These are phyloP conservation scores for Pseudonectria foliicola DNA, from an alignment of 2,329 filamentous ascomycete genomes.

Conservation along the genomic window DNA sequence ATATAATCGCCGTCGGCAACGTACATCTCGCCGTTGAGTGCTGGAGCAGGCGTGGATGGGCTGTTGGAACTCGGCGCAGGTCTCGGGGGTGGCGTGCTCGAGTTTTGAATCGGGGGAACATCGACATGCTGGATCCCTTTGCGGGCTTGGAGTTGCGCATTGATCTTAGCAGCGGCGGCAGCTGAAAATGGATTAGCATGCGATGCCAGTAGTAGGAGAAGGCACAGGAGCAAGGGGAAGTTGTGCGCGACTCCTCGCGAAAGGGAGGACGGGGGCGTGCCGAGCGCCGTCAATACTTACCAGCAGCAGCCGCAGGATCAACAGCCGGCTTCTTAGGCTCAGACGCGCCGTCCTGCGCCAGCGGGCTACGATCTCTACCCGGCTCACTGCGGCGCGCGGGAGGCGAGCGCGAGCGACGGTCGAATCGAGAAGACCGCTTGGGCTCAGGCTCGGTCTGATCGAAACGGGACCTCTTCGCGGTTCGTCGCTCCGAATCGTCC, in stretches of 20 bases:
- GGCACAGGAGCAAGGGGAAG: no score
- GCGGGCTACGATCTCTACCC: conserved; percentile 71
- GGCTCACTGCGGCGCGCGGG: conserved; percentile 59
- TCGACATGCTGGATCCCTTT: conserved; percentile 89
- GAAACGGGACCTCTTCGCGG: conserved; percentile 81
- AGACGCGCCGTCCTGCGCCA: conserved; percentile 41
- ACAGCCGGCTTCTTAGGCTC: conserved; percentile 42
- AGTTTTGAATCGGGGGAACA: conserved; percentile 68
- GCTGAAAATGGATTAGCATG: conserved; percentile 40
- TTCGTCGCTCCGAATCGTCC: conserved; percentile 69
- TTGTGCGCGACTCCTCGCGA: no score
- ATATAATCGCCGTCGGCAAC: conserved; percentile 96
- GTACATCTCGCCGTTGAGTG: conserved; percentile 82
- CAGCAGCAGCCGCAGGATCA: conserved; percentile 72
- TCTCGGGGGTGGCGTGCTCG: conserved; percentile 38
- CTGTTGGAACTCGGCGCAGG: conserved; percentile 24
- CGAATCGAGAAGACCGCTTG: conserved; percentile 72
- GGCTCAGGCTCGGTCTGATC: conserved; percentile 84
- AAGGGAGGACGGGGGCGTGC: conserved; percentile 6
- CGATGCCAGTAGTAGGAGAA: background rate
- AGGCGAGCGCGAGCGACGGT: conserved; percentile 84
- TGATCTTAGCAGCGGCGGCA: conserved; percentile 83
- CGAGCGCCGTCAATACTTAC: conserved; percentile 37
- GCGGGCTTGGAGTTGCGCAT: conserved; percentile 74
- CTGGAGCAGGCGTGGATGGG: conserved; percentile 34